Evolutionary conservation across 495 filamentous ascomycete genomes (phyloP).

Genomic region (Aspergillus bridgeri): DNA sequence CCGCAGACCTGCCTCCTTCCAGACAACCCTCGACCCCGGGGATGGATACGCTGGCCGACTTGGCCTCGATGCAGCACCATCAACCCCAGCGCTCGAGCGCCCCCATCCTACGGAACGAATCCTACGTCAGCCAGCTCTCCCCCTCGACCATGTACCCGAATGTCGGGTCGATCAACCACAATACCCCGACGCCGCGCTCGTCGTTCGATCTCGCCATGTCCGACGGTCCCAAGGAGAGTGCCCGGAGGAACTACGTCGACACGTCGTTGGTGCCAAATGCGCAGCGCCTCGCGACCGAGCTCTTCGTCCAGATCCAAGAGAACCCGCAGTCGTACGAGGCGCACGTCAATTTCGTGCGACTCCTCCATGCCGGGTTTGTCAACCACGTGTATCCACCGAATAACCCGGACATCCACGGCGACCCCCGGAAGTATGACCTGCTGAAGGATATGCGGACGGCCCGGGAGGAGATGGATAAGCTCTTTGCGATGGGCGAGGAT

Average conservation of each 20-base stretch:
- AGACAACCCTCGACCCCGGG: constrained; percentile 55
- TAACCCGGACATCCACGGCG: constrained; percentile 42
- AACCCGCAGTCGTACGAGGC: constrained; percentile 64
- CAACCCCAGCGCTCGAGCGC: constrained; percentile 50
- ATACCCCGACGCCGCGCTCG: constrained; percentile 50
- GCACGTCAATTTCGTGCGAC: constrained; percentile 59
- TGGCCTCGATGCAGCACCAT: constrained; percentile 64
- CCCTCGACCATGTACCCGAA: constrained; percentile 45
- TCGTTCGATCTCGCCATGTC: constrained; percentile 56
- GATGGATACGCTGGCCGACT: constrained; percentile 64
- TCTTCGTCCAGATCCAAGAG: constrained; percentile 53
- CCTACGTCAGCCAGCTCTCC: constrained; percentile 48
- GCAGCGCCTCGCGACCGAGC: constrained; percentile 49
- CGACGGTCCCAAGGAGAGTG: constrained; percentile 45
- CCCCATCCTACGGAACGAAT: constrained; percentile 43
- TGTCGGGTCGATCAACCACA: constrained; percentile 50
- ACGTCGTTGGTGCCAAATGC: constrained; percentile 53
- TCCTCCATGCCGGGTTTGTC: constrained; percentile 62
- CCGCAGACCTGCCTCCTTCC: constrained; percentile 29
- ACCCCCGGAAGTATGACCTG: constrained; percentile 53
- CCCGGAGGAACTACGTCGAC: constrained; percentile 46
- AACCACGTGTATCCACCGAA: constrained; percentile 51
- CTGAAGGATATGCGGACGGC: constrained; percentile 60
- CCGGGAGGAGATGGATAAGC: constrained; percentile 61
- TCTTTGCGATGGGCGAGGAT: constrained; percentile 64